Base-by-base conservation (phyloP, 176 grass and related monocot genomes). In the Avena atlantica region DNA sequence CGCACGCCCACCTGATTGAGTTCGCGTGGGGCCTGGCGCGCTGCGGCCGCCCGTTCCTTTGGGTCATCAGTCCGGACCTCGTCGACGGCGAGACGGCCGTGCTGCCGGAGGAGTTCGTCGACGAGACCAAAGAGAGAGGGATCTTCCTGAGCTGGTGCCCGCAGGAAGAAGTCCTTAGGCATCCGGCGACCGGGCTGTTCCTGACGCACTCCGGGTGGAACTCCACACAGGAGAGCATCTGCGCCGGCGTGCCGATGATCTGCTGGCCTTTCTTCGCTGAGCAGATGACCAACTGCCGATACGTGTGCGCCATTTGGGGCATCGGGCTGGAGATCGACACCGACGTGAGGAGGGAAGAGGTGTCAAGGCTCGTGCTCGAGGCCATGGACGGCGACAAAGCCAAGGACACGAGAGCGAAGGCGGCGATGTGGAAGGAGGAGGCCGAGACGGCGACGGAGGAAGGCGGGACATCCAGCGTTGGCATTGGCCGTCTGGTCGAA, bases 181-280 rank as follows among this genome's bases (percentile, higher is more conserved):
- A 97, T 29, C 76, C 86, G 0, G 77, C 91, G 0, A 37, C 90
- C 1, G 87, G 89, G 23, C 83, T 90, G 47, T 81, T 81, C 27
- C 78, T 65, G 57, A 87, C 85, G 69, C 91, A 93, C 82, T 85
- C 88, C 56, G 91, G 91, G 2, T 93, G 91, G 91, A 93, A 93
- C 91, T 93, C 91, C 3, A 50, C 61, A 42, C 5, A 87, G 23
- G 91, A 92, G 80, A 25, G 13, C 79, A 87, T 95, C 16, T 90
- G 91, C 79, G 49, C 78, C 21, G 92, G 91, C 36, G 84, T 94
- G 60, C 89, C 90, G 2, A 89, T 92, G 90, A 62, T 97, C 23
- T 91, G 90, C 75, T 97, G 92, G 95, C 92, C 92, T 1, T 97
- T 92, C 89, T 94, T 97, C 21, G 88, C 77, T 1, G 92, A 97